These are phyloP conservation scores for Salicornia ramosissima DNA, from an alignment of 148 eudicot species.

Conservation along the genomic window DNA sequence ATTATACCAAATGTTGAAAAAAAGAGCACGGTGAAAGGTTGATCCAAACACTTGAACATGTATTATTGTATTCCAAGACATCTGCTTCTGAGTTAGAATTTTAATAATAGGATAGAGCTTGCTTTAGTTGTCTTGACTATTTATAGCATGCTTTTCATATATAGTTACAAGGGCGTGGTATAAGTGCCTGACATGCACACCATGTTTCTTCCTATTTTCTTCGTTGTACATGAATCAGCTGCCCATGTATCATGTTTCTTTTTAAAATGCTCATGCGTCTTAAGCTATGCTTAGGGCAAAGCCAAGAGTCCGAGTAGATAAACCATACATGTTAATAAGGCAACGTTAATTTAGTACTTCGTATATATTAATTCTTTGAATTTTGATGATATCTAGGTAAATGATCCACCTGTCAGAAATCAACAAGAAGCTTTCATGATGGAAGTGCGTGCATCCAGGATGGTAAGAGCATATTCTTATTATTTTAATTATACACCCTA, in stretches of 20 bases:
- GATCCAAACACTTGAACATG: too few relatives aligned
- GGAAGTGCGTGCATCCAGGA: slow-evolving; percentile 93
- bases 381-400: slow-evolving; percentile 43
- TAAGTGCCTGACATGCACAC: not conserved
- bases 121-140: too few relatives aligned
- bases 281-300: not conserved
- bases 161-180: not conserved
- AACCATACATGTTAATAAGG: not conserved
- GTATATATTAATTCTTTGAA: not conserved
- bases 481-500: not conserved
- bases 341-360: not conserved
- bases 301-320: not conserved
- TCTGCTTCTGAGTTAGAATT: too few relatives aligned
- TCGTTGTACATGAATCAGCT: not conserved
- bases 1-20: too few relatives aligned
- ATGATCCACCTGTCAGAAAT: slow-evolving; percentile 80
- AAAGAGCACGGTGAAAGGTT: too few relatives aligned
- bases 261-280: not conserved
- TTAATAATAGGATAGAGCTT: too few relatives aligned
- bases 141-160: not conserved
- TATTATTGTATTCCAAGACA: too few relatives aligned
- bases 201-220: not conserved
- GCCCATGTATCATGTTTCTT: not conserved
- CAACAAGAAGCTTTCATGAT: slow-evolving; percentile 90
- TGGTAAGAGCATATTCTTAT: slow-evolving; percentile 59